Evolutionary conservation across 345 rosid genomes (phyloP).

Genomic region (Aurinia saxatilis): DNA sequence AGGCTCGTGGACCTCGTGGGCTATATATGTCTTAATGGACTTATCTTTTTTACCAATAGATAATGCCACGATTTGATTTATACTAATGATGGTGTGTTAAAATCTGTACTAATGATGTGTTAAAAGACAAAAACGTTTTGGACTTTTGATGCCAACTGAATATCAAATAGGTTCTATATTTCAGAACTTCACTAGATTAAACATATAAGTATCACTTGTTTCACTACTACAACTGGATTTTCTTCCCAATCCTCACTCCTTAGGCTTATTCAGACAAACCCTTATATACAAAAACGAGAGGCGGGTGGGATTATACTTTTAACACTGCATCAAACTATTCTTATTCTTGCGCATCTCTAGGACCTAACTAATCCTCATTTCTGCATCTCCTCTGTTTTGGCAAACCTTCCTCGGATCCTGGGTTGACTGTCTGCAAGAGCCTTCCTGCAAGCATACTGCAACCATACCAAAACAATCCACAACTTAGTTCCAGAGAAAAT

Average conservation of each 20-base stretch:
- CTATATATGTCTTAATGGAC: no score
- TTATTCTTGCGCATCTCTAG: constrained; percentile 10
- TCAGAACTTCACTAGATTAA: not conserved
- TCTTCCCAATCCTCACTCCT: constrained; percentile 9
- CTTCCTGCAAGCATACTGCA: constrained; percentile 97
- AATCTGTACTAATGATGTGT: no score
- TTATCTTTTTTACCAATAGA: no score
- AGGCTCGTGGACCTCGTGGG: no score
- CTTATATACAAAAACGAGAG: constrained; percentile 2
- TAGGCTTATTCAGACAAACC: constrained; percentile 12
- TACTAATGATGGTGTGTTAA: no score
- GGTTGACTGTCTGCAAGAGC: constrained; percentile 97
- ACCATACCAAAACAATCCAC: not conserved
- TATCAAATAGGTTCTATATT: not conserved
- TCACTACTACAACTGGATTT: constrained; percentile 9
- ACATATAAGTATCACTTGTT: constrained; percentile 2
- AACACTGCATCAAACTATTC: constrained; percentile 6
- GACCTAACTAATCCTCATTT: constrained; percentile 22
- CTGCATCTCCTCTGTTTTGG: constrained; percentile 69
- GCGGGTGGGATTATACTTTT: not conserved
- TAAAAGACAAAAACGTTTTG: no score
- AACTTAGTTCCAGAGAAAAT: not conserved
- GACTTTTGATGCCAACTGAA: no score
- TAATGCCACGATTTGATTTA: no score
- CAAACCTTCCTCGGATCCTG: constrained; percentile 92